These are phyloP conservation scores for Fusarium paranaense DNA, from an alignment of 2,329 filamentous ascomycete species.

Conservation along the genomic window DNA sequence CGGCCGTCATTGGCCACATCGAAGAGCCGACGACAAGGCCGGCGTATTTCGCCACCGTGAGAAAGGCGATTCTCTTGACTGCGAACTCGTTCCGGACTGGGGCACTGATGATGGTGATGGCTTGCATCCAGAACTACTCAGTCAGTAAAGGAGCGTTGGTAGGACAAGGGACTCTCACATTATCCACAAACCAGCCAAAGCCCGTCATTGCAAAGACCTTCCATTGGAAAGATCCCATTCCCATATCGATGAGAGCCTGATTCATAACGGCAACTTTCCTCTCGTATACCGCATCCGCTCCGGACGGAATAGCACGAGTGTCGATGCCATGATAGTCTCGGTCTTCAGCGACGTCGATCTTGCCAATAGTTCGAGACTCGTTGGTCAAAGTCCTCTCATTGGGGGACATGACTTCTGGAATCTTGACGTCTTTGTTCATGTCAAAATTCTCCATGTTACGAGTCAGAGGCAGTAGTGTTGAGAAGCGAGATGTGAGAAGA, in stretches of 20 bases:
- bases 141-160: neutral
- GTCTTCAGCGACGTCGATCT: neutral
- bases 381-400: neutral
- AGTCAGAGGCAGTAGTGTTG: neutral
- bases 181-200: slow-evolving; percentile 44
- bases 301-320: slow-evolving; percentile 17
- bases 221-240: slow-evolving; percentile 37
- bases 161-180: slow-evolving; percentile 10
- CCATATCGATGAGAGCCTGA: slow-evolving; percentile 39
- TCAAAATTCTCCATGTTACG: neutral
- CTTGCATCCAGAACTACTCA: slow-evolving; percentile 49
- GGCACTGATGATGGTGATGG: slow-evolving; percentile 49
- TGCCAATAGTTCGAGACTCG: neutral
- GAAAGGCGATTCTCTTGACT: slow-evolving; percentile 48
- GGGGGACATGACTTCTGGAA: neutral
- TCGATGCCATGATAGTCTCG: slow-evolving; percentile 37
- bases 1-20: slow-evolving; percentile 57
- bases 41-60: slow-evolving; percentile 51
- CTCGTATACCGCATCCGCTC: slow-evolving; percentile 32
- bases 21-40: slow-evolving; percentile 59
- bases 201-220: slow-evolving; percentile 36
- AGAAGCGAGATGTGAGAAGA: neutral
- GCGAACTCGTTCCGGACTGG: slow-evolving; percentile 51
- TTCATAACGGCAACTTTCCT: slow-evolving; percentile 41
- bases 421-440: neutral